Evolutionary conservation across 768 basidiomycete species (phyloP), one percentile per base, ranked within the genome.

Genomic region (Pisolithus albus): DNA sequence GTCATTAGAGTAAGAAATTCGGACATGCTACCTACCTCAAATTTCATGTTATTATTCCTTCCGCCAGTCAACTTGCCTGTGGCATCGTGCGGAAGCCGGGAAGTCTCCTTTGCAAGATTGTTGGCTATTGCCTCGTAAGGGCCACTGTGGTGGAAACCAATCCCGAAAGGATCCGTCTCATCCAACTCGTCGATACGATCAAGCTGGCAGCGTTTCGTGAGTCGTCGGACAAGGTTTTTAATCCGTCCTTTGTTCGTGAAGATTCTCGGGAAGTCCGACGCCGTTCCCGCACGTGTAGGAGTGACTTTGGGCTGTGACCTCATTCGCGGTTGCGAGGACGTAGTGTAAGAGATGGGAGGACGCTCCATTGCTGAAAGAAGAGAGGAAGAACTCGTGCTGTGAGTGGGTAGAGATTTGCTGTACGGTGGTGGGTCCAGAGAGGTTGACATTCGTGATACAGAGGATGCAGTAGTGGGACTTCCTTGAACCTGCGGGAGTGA

Each of bases 121-220:
- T n/a, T 70, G 37, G 63, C 62, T 38, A 78, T 74, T 2, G 77
- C 84, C 61, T 90, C 85, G 59, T 89, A 91, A n/a, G 86, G 86
- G 0, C 86, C 83, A 30, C 71, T 72, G 58, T 89, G 86, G 61
- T 89, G 88, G 55, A 84, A 68, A 16, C 73, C 65, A 7, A 74
- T 53, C 4, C 87, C 87, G 52, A 82, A 73, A 2, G 87, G 86
- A 64, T 82, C 84, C 6, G 80, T 79, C 62, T 87, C 85, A 63
- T 90, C 88, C 32, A 90, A 67, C 64, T 88, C 84, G 61, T 91
- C 88, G 54, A 91, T 84, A 28, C 75, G 74, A 68, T 89, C 88
- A 47, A 89, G 73, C 61, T 53, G 54, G 56, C 41, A 63, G 55
- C 46, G 61, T 30, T 41, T 52, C 38, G 65, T 63, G 16, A 69